Evolutionary conservation across 2,329 filamentous ascomycete species (phyloP).

Genomic region (Elsinoe australis): DNA sequence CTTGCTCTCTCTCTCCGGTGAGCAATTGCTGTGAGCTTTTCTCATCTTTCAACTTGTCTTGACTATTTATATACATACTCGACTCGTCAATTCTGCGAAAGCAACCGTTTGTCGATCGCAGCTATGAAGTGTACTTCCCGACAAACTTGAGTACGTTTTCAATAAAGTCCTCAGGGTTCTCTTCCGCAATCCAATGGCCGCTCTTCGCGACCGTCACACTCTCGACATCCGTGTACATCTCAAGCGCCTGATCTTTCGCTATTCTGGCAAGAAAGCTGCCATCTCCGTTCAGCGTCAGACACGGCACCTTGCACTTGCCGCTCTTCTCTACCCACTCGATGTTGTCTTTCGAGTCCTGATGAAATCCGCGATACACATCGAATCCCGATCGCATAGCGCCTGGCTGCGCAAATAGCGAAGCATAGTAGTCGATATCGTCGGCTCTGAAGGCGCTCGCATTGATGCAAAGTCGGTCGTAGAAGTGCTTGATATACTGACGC

Average conservation of each 20-base stretch:
- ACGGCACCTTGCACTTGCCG: constrained; percentile 29
- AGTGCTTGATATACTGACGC: constrained; percentile 38
- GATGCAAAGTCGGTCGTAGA: constrained; percentile 35
- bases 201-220: constrained; percentile 25
- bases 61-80: neutral
- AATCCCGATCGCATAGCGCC: constrained; percentile 32
- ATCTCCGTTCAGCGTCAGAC: constrained; percentile 29
- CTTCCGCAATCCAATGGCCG: constrained; percentile 35
- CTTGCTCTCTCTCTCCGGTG: too few relatives aligned
- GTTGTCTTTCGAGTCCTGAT: constrained; percentile 30
- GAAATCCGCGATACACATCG: constrained; percentile 31
- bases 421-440: constrained; percentile 35
- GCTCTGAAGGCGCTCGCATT: constrained; percentile 33
- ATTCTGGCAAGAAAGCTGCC: constrained; percentile 24
- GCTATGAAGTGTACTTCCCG: constrained; percentile 19
- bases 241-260: constrained; percentile 27
- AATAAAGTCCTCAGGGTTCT: constrained; percentile 35
- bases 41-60: neutral
- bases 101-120: too few relatives aligned
- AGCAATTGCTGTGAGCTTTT: neutral
- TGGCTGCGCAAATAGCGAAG: constrained; percentile 29
- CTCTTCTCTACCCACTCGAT: constrained; percentile 25
- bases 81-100: too few relatives aligned
- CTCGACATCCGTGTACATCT: constrained; percentile 30
- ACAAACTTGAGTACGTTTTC: constrained; percentile 28